Conservation (phyloP, 2,329 filamentous ascomycete species). For the Xylariaceae sp. region DNA sequence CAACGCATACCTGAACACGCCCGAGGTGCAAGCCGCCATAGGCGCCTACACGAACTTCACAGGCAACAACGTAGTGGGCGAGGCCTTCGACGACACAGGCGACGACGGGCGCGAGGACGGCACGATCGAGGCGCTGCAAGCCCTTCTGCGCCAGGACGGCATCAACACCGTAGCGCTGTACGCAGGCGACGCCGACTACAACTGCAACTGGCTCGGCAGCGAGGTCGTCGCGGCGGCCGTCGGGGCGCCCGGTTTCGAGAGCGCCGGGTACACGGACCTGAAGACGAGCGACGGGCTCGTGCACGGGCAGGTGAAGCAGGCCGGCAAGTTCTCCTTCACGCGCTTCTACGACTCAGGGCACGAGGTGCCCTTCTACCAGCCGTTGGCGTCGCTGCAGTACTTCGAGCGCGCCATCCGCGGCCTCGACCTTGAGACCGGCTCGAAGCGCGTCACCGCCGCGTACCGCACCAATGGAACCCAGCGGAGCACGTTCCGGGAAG, state of each 20-base stretch:
- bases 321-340: constrained; percentile 46
- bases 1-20: constrained; percentile 54
- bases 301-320: constrained; percentile 51
- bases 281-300: constrained; percentile 39
- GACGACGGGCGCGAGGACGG: constrained; percentile 38
- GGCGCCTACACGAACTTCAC: constrained; percentile 59
- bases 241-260: constrained; percentile 37
- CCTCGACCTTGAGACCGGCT: constrained; percentile 49
- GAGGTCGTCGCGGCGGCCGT: constrained; percentile 34
- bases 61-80: constrained; percentile 41
- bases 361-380: constrained; percentile 52
- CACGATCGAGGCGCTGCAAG: constrained; percentile 26
- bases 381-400: constrained; percentile 44
- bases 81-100: constrained; percentile 54
- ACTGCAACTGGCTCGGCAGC: constrained; percentile 71
- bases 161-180: constrained; percentile 30
- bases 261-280: constrained; percentile 47
- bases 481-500: constrained; percentile 44
- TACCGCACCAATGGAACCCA: constrained; percentile 40
- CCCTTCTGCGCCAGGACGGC: constrained; percentile 18
- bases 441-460: background rate
- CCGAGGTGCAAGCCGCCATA: constrained; percentile 51
- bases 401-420: constrained; percentile 46
- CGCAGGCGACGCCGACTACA: constrained; percentile 58
- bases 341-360: constrained; percentile 43